phyloP scores from a whole-genome alignment of 2,329 filamentous ascomycete species.

The Monilinia polystroma region DNA sequence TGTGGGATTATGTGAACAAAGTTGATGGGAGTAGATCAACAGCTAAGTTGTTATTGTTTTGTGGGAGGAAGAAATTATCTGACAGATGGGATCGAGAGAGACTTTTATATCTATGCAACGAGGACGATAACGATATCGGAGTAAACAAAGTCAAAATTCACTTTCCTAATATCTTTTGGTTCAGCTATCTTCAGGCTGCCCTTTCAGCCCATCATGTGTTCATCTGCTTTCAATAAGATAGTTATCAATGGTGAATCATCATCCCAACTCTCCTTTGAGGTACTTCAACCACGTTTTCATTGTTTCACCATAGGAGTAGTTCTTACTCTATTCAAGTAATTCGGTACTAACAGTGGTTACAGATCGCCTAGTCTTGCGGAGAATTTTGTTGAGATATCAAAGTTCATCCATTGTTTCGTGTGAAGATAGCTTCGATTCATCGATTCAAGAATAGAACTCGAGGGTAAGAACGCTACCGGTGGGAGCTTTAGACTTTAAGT shows the following conservation, averaged over 20 bases:
- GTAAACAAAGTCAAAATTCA: slow-evolving; percentile 4
- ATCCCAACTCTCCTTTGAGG: slow-evolving; percentile 15
- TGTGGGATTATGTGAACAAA: background rate
- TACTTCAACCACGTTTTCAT: slow-evolving; percentile 14
- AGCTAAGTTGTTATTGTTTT: slow-evolving; percentile 1
- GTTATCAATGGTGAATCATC: slow-evolving; percentile 15
- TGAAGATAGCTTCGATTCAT: slow-evolving; percentile 4
- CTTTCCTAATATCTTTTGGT: background rate
- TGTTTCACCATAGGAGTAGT: slow-evolving; percentile 22
- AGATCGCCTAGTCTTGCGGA: slow-evolving; percentile 12
- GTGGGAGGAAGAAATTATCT: background rate
- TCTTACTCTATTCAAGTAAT: slow-evolving; percentile 12
- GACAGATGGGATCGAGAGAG: background rate
- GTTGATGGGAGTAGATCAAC: background rate
- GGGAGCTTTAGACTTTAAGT: slow-evolving; percentile 18
- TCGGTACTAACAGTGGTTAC: background rate
- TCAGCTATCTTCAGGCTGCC: background rate
- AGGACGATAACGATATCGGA: slow-evolving; percentile 13
- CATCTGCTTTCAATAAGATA: slow-evolving; percentile 16
- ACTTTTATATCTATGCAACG: slow-evolving; percentile 1
- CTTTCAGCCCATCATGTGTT: slow-evolving; percentile 10
- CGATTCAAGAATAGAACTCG: background rate
- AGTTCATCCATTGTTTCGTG: slow-evolving; percentile 17
- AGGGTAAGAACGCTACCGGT: slow-evolving; percentile 20
- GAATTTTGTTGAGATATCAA: slow-evolving; percentile 15